phyloP scores from a whole-genome alignment of 2,329 filamentous ascomycete genomes.

The Zopfia rhizophila region DNA sequence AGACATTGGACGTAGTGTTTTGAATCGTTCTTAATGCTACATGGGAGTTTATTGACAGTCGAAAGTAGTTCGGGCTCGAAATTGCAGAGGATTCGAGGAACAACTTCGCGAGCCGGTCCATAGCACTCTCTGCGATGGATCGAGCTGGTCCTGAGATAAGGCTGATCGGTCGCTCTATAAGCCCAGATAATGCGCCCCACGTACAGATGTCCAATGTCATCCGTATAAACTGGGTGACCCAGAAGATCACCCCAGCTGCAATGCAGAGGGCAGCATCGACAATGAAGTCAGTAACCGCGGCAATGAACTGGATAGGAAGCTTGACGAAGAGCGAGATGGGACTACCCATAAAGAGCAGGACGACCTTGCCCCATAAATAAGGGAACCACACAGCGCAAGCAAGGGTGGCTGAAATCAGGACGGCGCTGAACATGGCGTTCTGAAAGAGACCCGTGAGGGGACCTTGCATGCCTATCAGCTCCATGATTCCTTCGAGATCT shows the following conservation, averaged over 20 bases:
- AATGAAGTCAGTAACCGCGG: constrained; percentile 78
- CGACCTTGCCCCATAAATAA: constrained; percentile 89
- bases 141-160: constrained; percentile 40
- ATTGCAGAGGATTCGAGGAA: constrained; percentile 38
- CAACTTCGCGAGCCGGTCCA: constrained; percentile 47
- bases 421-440: constrained; percentile 92
- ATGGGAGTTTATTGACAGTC: constrained; percentile 51
- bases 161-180: constrained; percentile 29
- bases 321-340: constrained; percentile 74
- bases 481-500: constrained; percentile 94
- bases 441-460: constrained; percentile 90
- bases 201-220: constrained; percentile 32
- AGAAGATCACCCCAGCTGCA: constrained; percentile 63
- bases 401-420: constrained; percentile 86
- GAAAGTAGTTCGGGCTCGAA: constrained; percentile 44
- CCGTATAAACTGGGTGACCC: constrained; percentile 42
- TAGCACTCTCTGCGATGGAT: constrained; percentile 47
- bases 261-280: constrained; percentile 79
- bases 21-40: constrained; percentile 50
- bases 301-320: constrained; percentile 77
- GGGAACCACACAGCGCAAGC: constrained; percentile 88
- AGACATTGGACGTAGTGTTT: constrained; percentile 44
- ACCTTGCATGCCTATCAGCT: constrained; percentile 95
- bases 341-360: constrained; percentile 81
- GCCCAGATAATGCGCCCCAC: constrained; percentile 28